A percentile compares a stretch with the other conserved stretches of the same genome.
These are phyloP conservation scores for Plasmodium cynomolgi DNA, from an alignment of 169 alveolate species.

Conservation along the genomic window DNA sequence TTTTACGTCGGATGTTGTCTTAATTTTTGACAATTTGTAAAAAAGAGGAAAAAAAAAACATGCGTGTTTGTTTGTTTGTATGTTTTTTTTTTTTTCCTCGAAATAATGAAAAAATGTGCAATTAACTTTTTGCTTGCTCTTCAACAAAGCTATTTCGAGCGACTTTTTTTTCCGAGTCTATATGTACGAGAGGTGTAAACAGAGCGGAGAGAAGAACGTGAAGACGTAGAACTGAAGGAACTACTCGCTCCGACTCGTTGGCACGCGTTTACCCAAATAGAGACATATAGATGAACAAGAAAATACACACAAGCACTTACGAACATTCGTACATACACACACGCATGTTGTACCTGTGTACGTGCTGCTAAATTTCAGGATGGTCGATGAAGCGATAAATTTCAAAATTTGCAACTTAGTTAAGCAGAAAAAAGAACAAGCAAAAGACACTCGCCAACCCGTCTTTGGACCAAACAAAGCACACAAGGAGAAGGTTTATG, in stretches of 20 bases:
- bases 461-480: background rate
- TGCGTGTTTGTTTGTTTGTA: background rate
- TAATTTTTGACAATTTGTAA: background rate
- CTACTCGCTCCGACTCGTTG: background rate
- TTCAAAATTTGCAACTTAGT: background rate
- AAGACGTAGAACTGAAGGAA: background rate
- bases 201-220: background rate
- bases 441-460: background rate
- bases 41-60: background rate
- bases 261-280: background rate
- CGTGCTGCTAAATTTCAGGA: background rate
- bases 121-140: background rate
- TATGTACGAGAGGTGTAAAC: background rate
- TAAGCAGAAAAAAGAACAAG: background rate
- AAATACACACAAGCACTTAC: background rate
- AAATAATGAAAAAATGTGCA: background rate
- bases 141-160: background rate
- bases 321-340: background rate
- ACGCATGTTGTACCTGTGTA: background rate
- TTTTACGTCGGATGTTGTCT: background rate
- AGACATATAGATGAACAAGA: background rate
- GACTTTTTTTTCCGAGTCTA: background rate
- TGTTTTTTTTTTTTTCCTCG: background rate
- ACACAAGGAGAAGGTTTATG: background rate
- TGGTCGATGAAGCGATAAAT: slow-evolving; percentile 13